Base-by-base conservation (phyloP, 1,284 basidiomycete species). In the Kwoniella shivajii region DNA sequence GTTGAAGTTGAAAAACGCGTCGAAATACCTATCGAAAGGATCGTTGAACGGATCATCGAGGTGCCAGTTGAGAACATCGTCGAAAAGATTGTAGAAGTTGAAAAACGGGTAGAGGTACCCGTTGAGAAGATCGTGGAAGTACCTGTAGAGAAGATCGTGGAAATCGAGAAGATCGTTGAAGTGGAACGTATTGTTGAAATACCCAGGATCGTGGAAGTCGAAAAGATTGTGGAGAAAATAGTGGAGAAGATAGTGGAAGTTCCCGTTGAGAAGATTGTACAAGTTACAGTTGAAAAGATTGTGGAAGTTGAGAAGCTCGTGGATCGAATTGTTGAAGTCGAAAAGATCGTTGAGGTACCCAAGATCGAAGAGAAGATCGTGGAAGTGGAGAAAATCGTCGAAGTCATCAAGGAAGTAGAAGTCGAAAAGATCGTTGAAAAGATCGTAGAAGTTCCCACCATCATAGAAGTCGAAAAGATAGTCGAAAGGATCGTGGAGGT, bases 1-100 rank as follows among this genome's bases (percentile, higher is more conserved):
- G 66, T 72, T 20, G 73, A 75, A 48, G 79, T 83, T 50, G 84
- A 83, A 27, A 67, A 64, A 37, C 51, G 60, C 26, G 63, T 72
- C 48, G 61, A 81, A 79, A 62, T 71, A 2, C 60, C 59, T n/a
- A 71, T 75, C 14, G 71, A 73, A 53, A 73, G 67, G 56, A 66
- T 73, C 39, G 67, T 77, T 47, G 73, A 74, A 38, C n/a, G n/a
- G 42, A 52, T 60, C 6, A 61, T 65, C 30, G 68, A 70, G 43
- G 60, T 68, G 6, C 64, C 60, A 47, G 67, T 73, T 3, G 74
- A 73, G 26, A 53, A 60, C 43, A 63, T 73, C 30, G 67, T 70
- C 14, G 63, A 66, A 22, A 61, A 64, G 56, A 58, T 61, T 27
- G 65, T 71, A 5, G 67, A 66, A 34, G 64, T 72, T 31, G 67